Base-by-base conservation (phyloP, 345 rosid species). In the Angophora floribunda region DNA sequence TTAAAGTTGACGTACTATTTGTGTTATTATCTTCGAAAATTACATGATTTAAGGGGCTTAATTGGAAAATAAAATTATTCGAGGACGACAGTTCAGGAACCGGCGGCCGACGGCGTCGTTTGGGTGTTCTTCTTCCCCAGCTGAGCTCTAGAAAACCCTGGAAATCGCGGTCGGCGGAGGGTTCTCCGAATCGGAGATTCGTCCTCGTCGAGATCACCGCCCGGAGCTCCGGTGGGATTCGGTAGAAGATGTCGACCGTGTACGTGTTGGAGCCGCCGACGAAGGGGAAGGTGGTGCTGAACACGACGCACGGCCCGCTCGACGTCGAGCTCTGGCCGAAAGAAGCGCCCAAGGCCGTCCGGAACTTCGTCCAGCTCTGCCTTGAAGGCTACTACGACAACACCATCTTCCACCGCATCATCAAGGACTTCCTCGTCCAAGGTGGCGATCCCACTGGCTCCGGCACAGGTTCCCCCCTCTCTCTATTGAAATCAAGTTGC, bases 261-360 rank as follows among this genome's bases (percentile, higher is more conserved):
- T 98, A 97, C 93, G 98, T 98, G 86, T 90, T 96, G 88, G 99
- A 96, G 89, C 99, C 98, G 36, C 98, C 98, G 89, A 98, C 99
- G 51, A 98, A 97, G 86, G 99, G 99, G 47, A 97, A 98, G 88
- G 97, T 97, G 75, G 88, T 97, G 75, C 92, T 98, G 67, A 91
- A 93, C 89, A 98, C 99, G 85, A 94, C 97, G 52, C 92, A 96
- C 90, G 99, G 99, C 1, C 99, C 98, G 1, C 87, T 98, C 13
- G 98, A 97, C 92, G 89, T 98, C 92, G 98, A 98, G 94, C 94
- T 98, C 16, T 98, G 99, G 99, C 98, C 99, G 4, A 97, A 95
- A 82, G 98, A 98, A 91, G 97, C 99, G 0, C 98, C 99, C 4
- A 97, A 96, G 91, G 99, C 99, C 50, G 98, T 95, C 13, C 89